A percentile compares a stretch with the other conserved stretches of the same genome.
These are phyloP conservation scores for Rhodosporidiobolus sp. DNA, from an alignment of 768 basidiomycete species.

Conservation along the genomic window DNA sequence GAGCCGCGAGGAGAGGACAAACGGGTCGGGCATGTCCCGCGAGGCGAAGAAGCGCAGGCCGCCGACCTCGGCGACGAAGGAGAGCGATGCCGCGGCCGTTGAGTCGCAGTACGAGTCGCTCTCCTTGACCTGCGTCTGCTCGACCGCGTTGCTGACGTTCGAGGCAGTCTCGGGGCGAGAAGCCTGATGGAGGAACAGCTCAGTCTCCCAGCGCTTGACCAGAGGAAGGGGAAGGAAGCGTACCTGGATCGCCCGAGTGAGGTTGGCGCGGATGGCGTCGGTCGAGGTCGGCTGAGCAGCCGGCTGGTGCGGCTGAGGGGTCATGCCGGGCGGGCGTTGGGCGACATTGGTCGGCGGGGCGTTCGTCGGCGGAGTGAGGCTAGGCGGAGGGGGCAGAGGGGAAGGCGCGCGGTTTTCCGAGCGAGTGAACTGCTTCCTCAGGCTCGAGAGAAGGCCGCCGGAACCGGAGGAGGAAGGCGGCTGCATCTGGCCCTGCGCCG, in stretches of 20 bases:
- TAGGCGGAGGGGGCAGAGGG: slow-evolving; percentile 5
- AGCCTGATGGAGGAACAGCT: slow-evolving; percentile 43
- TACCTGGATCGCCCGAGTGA: slow-evolving; percentile 44
- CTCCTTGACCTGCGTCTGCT: slow-evolving; percentile 49
- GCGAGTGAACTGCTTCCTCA: slow-evolving; percentile 18
- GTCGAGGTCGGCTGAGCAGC: slow-evolving; percentile 31
- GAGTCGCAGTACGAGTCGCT: slow-evolving; percentile 44
- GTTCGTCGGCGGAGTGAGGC: background rate
- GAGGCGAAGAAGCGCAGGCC: slow-evolving; percentile 40
- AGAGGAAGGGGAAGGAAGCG: background rate
- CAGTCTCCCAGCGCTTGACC: background rate
- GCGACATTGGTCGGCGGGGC: background rate
- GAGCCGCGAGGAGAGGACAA: background rate
- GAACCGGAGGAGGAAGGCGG: background rate
- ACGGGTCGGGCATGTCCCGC: slow-evolving; percentile 33
- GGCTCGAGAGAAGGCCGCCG: slow-evolving; percentile 27
- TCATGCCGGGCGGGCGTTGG: slow-evolving; percentile 11
- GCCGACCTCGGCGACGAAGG: slow-evolving; percentile 35
- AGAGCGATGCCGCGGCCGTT: slow-evolving; percentile 32
- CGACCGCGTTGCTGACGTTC: slow-evolving; percentile 47
- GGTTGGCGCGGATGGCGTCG: slow-evolving; percentile 38
- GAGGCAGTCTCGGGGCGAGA: slow-evolving; percentile 49
- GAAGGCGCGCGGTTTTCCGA: background rate
- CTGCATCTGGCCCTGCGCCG: slow-evolving; percentile 1
- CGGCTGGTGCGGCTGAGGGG: background rate